Conservation (phyloP, 2,329 filamentous ascomycete genomes). For the Penicillium hesseltinei region DNA sequence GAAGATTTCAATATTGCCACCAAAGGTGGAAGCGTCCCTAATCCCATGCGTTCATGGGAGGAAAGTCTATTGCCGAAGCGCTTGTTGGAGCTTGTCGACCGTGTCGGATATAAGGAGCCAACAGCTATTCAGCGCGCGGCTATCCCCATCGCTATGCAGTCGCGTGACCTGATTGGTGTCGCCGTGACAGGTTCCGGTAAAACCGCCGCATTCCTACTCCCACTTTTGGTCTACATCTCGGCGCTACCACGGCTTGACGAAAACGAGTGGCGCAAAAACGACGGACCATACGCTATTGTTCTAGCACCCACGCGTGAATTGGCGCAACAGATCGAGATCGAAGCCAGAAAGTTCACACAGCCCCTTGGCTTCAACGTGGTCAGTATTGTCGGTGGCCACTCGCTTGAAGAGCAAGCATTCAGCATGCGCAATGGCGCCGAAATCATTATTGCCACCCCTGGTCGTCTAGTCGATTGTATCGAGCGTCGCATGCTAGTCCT, state of each 20-base stretch:
- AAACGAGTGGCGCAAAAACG: constrained; percentile 78
- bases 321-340: constrained; percentile 93
- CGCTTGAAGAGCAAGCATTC: constrained; percentile 88
- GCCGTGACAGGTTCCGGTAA: constrained; percentile 98
- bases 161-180: constrained; percentile 94
- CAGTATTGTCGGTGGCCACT: constrained; percentile 96
- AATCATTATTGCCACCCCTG: constrained; percentile 97
- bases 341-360: constrained; percentile 86
- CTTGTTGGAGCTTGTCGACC: constrained; percentile 75
- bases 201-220: constrained; percentile 90
- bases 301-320: constrained; percentile 94
- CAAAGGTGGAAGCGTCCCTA: constrained; percentile 86
- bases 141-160: constrained; percentile 90
- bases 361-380: constrained; percentile 93
- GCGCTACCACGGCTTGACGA: constrained; percentile 83
- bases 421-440: constrained; percentile 89
- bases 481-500: constrained; percentile 88
- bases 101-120: constrained; percentile 88
- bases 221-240: constrained; percentile 89
- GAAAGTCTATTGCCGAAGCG: constrained; percentile 78
- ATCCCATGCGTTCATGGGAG: constrained; percentile 92
- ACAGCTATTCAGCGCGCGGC: constrained; percentile 89
- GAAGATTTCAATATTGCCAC: constrained; percentile 97
- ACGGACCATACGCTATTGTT: constrained; percentile 96
- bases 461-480: constrained; percentile 94